Conservation (phyloP, 768 basidiomycete genomes). For the Cyclocybe cylindracea region DNA sequence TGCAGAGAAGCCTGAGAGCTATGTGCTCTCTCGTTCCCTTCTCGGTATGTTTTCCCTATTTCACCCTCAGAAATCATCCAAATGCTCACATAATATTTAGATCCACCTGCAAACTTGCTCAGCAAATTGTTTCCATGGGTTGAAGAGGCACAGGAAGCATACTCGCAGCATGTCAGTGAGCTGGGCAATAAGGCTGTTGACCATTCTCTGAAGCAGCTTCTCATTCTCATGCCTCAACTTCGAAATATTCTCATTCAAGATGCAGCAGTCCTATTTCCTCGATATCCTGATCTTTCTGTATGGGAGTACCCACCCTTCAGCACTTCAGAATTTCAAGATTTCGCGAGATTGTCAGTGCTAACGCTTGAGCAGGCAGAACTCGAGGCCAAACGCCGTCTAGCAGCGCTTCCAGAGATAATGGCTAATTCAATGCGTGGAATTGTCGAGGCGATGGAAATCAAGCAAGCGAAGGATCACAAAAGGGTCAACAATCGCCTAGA, state of each 20-base stretch:
- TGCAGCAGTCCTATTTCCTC: slow-evolving; percentile 24
- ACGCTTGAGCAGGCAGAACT: no score
- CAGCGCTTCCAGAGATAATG: no score
- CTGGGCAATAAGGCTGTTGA: slow-evolving; percentile 15
- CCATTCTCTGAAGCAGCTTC: slow-evolving; percentile 26
- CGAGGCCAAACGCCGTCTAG: no score
- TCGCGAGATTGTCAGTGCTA: no score
- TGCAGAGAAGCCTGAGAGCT: slow-evolving; percentile 22
- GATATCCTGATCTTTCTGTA: slow-evolving; percentile 18
- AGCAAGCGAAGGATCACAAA: no score
- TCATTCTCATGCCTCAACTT: slow-evolving; percentile 20
- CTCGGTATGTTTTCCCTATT: slow-evolving; percentile 19
- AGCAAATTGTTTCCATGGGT: slow-evolving; percentile 26
- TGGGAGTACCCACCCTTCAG: slow-evolving; percentile 15
- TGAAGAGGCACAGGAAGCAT: slow-evolving; percentile 17
- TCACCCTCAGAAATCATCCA: not conserved
- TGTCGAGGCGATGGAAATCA: no score
- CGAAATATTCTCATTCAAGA: slow-evolving; percentile 33
- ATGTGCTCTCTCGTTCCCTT: slow-evolving; percentile 18
- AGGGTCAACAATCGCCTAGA: no score
- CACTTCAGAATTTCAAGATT: not conserved
- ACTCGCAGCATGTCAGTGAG: not conserved
- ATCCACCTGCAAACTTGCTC: slow-evolving; percentile 20
- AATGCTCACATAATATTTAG: slow-evolving; percentile 10
- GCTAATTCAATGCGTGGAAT: no score